A percentile compares a stretch with the other conserved stretches of the same genome.
phyloP scores from a whole-genome alignment of 2,329 filamentous ascomycete genomes.

The Graphiopsis chlorocephala region DNA sequence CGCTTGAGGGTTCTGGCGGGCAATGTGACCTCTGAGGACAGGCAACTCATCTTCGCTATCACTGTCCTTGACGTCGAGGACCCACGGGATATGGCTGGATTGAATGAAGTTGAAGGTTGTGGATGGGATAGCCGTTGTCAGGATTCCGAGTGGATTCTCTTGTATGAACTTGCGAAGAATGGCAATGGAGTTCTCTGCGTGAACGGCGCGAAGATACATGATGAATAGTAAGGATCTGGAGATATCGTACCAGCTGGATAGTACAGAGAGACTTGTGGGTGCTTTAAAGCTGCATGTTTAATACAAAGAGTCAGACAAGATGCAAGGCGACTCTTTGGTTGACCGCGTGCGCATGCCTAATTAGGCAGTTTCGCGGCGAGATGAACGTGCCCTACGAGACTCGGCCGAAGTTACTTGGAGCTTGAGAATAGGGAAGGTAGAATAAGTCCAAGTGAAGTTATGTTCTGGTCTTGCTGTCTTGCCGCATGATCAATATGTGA shows the following conservation, averaged over 20 bases:
- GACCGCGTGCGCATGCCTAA: background rate
- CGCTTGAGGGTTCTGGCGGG: conserved; percentile 61
- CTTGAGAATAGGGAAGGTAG: background rate
- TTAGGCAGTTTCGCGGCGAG: background rate
- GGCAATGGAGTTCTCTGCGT: conserved; percentile 11
- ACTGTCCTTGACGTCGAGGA: conserved; percentile 52
- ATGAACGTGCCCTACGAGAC: background rate
- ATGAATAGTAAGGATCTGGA: background rate
- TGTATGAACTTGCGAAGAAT: conserved; percentile 55
- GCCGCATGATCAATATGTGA: too few relatives aligned
- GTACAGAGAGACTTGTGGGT: background rate
- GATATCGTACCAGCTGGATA: background rate
- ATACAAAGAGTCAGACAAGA: background rate
- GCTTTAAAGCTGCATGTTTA: background rate
- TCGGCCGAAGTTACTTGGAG: background rate
- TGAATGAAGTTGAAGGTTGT: conserved; percentile 52
- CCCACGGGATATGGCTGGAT: conserved; percentile 59
- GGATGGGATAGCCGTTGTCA: conserved; percentile 61
- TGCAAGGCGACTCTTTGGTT: background rate
- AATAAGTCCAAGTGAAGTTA: background rate
- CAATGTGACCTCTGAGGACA: conserved; percentile 60
- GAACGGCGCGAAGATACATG: conserved; percentile 13
- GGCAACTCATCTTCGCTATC: conserved; percentile 42
- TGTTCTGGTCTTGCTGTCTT: background rate
- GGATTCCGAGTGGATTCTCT: conserved; percentile 59